Evolutionary conservation across 805 yeast genomes (phyloP), one percentile per base, ranked within the genome.

Genomic region (Tetrapisispora phaffii): DNA sequence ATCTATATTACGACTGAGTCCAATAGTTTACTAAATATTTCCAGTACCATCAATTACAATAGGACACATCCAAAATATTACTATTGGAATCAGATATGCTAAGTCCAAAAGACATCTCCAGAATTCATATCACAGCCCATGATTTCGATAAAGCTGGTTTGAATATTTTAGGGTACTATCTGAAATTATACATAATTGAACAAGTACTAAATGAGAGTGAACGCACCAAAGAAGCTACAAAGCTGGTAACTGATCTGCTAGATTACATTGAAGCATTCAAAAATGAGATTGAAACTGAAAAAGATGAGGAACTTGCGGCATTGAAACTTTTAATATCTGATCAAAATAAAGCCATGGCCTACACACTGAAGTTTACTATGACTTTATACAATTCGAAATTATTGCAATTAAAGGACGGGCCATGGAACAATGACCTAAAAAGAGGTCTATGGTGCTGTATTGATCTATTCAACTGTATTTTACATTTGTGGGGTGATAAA

Each of bases 181-280:
- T 62, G 34, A 60, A 70, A 49, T 59, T 82, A 41, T 81, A 82
- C 57, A 85, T 88, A 0, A 80, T 85, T 2, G 90, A 89, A 60
- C 70, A 76, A 54, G 79, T 90, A 3, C 66, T 90, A 19, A 70
- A 71, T 32, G 63, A 73, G 36, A 74, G 77, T 19, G 96, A 88
- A 56, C 66, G 74, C 20, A 53, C 67, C 1, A 75, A 76, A 7
- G 82, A 73, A 13, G 75, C 75, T 24, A 86, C 85, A 13, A 55
- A 53, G 1, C 77, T 76, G 52, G 85, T 90, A 0, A 66, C 81
- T 39, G 56, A 60, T 2, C 65, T 93, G 38, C 65, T 90, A 45
- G 94, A 83, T 56, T 75, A 74, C 2, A 77, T 93, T 32, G 98
- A 93, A 58, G 47, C 53, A 1, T 65, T 72, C 47, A 81, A 80